Percentiles rank a stretch among this genome's conserved stretches.
Evolutionary conservation across 2,329 filamentous ascomycete species (phyloP).

Genomic region (Talaromyces sp.): DNA sequence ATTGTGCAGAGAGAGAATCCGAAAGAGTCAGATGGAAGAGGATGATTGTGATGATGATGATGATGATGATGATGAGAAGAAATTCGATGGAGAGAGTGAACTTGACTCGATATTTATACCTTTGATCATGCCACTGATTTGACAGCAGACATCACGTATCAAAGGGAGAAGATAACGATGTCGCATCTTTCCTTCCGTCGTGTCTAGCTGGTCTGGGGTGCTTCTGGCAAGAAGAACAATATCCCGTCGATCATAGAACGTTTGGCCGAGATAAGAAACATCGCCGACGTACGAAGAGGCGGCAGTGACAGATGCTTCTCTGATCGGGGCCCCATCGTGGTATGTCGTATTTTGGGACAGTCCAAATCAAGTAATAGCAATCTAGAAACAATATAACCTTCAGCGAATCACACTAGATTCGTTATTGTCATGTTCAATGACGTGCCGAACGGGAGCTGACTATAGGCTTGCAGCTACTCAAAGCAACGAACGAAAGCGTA

Average conservation of each 20-base stretch:
- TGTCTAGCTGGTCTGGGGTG: not conserved
- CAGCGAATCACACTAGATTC: not conserved
- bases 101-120: slow-evolving; percentile 4
- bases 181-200: slow-evolving; percentile 1
- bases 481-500: not conserved
- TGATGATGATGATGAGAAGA: not conserved
- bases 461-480: not conserved
- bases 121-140: not conserved
- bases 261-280: slow-evolving; percentile 10
- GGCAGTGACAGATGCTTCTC: not conserved
- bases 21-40: not conserved
- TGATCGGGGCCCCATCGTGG: not conserved
- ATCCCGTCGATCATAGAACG: not conserved
- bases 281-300: slow-evolving; percentile 8
- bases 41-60: not conserved
- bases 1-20: slow-evolving; percentile 8
- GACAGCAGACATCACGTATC: not conserved
- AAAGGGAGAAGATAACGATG: slow-evolving; percentile 10
- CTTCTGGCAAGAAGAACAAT: not conserved
- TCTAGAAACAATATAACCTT: not conserved
- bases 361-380: not conserved
- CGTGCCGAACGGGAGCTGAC: not conserved
- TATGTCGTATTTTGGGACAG: not conserved
- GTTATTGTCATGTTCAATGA: not conserved
- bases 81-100: not conserved